A percentile compares a stretch with the other conserved stretches of the same genome.
Conservation (phyloP, 148 eudicot species). For the Polygonum aviculare region DNA sequence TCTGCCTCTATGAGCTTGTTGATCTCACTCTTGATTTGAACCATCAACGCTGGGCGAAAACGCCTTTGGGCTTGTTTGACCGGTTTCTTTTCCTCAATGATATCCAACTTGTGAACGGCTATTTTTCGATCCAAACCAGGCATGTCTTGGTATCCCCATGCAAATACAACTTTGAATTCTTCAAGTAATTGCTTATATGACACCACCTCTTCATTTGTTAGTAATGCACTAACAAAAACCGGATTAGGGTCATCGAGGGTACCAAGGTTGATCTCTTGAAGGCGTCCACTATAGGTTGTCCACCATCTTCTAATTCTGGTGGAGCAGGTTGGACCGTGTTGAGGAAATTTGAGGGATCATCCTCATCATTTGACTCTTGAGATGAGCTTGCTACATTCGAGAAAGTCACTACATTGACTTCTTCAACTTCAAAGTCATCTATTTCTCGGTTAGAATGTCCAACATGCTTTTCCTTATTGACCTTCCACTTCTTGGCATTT, state of each 20-base stretch:
- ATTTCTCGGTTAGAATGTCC: no score
- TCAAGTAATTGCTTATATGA: background rate
- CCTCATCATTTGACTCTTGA: background rate
- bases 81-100: background rate
- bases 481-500: no score
- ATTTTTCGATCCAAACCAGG: background rate
- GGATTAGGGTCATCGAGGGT: background rate
- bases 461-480: no score
- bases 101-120: background rate
- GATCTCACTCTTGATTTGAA: background rate
- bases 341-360: background rate
- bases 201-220: background rate
- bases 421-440: no score
- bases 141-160: background rate
- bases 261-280: background rate
- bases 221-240: background rate
- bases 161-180: slow-evolving; percentile 12
- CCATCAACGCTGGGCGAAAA: background rate
- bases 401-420: background rate
- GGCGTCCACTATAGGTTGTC: background rate
- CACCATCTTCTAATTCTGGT: background rate
- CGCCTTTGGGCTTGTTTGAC: background rate
- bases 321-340: background rate
- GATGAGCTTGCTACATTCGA: background rate
- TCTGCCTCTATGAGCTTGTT: background rate